Base-by-base conservation (phyloP, 108 stramenopile genomes). In the Nitzschia inconspicua region DNA sequence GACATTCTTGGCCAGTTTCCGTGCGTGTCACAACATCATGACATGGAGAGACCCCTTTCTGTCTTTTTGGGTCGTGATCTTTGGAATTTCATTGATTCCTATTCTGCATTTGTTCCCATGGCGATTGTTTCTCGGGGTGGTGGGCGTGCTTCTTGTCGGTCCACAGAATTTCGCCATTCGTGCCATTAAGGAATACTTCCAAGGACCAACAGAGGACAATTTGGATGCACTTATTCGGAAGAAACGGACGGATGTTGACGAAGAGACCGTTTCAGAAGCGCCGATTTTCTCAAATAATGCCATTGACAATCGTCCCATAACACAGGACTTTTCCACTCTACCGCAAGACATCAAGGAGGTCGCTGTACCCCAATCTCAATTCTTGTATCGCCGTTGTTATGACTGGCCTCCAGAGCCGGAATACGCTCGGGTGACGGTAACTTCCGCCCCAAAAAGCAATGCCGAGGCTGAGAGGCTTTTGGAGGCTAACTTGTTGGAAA, bases 371-470 rank as follows among this genome's bases (percentile, higher is more conserved):
- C 51, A 61, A 23, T 73, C 77, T 10, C 80, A 73, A 37, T 50
- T 82, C 3, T n/a, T 7, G 8, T 71, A 63, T 10, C 34, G 71
- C 4, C 73, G 80, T 25, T 78, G 78, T 35, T 82, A 72, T 54
- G 80, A 82, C 51, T 82, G 80, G 80, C 80, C 80, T 40, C 80
- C 80, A 25, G 76, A 80, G 62, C 68, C 79, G 24, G 41, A 60
- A 22, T 69, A 57, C 25, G 43, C 68, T 13, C 29, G 44, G 11
- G 59, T 69, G n/a, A n/a, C n/a, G n/a, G n/a, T n/a, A n/a, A n/a
- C n/a, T n/a, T n/a, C n/a, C n/a, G n/a, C n/a, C n/a, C n/a, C n/a
- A n/a, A n/a, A n/a, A n/a, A n/a, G n/a, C n/a, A n/a, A n/a, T n/a
- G n/a, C n/a, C n/a, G n/a, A n/a, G n/a, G n/a, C n/a, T n/a, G n/a